Percentiles rank a stretch among this genome's conserved stretches.
These are phyloP conservation scores for Neurospora sp. DNA, from an alignment of 2,329 filamentous ascomycete species.

Conservation along the genomic window DNA sequence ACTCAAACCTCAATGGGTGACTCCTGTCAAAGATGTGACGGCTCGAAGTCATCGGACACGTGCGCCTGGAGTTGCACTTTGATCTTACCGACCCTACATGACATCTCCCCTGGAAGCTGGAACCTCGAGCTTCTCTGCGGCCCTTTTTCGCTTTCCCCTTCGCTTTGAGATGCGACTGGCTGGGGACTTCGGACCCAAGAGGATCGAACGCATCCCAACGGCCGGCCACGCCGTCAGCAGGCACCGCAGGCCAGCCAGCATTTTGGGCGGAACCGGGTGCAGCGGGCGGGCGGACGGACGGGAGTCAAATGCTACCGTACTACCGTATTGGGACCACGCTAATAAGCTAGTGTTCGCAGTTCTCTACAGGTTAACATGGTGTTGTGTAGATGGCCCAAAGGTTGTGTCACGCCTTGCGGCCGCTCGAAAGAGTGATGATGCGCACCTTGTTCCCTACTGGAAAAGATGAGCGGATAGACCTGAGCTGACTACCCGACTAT, in stretches of 20 bases:
- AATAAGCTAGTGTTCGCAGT: background rate
- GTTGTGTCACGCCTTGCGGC: background rate
- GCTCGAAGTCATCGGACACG: background rate
- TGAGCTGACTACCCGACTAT: background rate
- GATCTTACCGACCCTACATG: background rate
- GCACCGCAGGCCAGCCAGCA: background rate
- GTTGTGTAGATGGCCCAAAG: background rate
- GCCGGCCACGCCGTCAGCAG: background rate
- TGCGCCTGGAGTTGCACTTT: background rate
- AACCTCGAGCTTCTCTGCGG: background rate
- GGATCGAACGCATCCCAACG: background rate
- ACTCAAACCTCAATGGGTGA: background rate
- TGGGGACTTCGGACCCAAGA: background rate
- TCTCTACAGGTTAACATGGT: background rate
- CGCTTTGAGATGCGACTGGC: background rate
- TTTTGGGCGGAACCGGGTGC: background rate
- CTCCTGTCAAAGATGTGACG: background rate
- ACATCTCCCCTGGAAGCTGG: background rate
- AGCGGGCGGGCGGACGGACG: background rate
- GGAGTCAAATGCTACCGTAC: background rate
- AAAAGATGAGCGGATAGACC: background rate
- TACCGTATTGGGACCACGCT: background rate
- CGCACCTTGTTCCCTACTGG: background rate
- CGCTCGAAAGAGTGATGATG: background rate
- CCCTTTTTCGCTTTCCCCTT: background rate